Conservation (phyloP, 352 stramenopile genomes). For the Achlya hypogyna region DNA sequence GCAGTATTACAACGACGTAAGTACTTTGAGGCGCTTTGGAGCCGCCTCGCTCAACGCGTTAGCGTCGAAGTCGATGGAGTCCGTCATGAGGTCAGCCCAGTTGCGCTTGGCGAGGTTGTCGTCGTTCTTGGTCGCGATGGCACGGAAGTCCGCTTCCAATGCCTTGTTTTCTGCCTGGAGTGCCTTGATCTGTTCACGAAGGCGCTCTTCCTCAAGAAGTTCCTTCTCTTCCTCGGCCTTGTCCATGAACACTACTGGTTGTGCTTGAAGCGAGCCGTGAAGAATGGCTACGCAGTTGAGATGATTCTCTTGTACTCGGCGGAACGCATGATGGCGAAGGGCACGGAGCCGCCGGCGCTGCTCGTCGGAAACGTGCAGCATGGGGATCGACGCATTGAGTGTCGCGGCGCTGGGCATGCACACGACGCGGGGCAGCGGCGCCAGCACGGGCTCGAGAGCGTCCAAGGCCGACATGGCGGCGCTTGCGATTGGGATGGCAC, state of each 20-base stretch:
- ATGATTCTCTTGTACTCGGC: conserved; percentile 8
- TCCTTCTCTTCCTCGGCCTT: conserved; percentile 7
- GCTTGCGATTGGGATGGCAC: not conserved
- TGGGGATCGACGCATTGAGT: not conserved
- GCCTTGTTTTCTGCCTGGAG: not conserved
- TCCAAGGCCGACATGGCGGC: not conserved
- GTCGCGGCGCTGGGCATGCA: conserved; percentile 13
- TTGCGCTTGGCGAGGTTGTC: not conserved
- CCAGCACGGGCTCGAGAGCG: not conserved
- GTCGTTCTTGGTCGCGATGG: not conserved
- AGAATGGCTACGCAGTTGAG: conserved; percentile 8
- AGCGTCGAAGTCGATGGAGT: not conserved
- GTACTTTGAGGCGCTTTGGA: not conserved
- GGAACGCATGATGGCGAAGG: conserved; percentile 7
- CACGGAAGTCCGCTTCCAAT: not conserved
- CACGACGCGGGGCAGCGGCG: not conserved
- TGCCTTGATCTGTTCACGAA: conserved; percentile 5
- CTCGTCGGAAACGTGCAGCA: conserved; percentile 6
- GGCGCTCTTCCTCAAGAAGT: not conserved
- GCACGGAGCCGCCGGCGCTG: not conserved
- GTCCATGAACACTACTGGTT: conserved; percentile 7
- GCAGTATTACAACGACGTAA: not conserved
- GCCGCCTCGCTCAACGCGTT: not conserved
- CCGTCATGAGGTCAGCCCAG: not conserved
- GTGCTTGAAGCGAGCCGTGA: not conserved